phyloP scores from a whole-genome alignment of 106 monocot species.

The Dendrobium officinale region DNA sequence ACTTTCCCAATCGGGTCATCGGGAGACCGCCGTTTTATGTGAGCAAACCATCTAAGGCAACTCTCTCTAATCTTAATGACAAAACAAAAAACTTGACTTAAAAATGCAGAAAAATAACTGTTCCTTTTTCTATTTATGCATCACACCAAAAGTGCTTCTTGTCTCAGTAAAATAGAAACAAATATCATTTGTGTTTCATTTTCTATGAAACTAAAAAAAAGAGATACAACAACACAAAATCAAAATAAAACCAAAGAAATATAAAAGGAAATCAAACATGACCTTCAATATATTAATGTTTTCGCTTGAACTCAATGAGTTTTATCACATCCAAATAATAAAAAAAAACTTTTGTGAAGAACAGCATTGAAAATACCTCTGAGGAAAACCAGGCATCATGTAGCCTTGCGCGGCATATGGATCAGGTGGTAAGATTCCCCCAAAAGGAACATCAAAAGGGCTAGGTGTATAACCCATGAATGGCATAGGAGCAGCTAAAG shows the following conservation, averaged over 20 bases:
- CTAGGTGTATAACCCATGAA: slow-evolving; percentile 72
- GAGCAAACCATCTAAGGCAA: too few species aligned
- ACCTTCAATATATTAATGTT: too few species aligned
- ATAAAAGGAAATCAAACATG: neutral
- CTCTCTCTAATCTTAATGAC: too few species aligned
- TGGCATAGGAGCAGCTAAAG: slow-evolving; percentile 57
- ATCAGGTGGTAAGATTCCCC: slow-evolving; percentile 66
- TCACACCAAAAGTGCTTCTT: too few species aligned
- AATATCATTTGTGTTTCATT: neutral
- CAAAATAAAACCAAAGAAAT: neutral
- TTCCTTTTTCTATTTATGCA: too few species aligned
- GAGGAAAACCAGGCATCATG: slow-evolving; percentile 74
- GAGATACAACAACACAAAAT: neutral
- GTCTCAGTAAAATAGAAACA: neutral
- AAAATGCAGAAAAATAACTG: too few species aligned
- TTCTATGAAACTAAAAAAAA: slow-evolving; percentile 3
- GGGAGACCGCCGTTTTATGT: too few species aligned
- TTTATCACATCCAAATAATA: too few species aligned
- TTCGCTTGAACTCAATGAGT: too few species aligned
- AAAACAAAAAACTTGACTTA: too few species aligned
- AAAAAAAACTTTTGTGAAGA: too few species aligned
- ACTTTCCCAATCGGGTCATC: too few species aligned
- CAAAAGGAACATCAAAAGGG: slow-evolving; percentile 69
- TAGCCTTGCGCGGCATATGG: slow-evolving; percentile 68
- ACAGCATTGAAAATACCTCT: slow-evolving; percentile 28